These are phyloP conservation scores for Begonia masoniana DNA, from an alignment of 306 rosid genomes.

Conservation along the genomic window DNA sequence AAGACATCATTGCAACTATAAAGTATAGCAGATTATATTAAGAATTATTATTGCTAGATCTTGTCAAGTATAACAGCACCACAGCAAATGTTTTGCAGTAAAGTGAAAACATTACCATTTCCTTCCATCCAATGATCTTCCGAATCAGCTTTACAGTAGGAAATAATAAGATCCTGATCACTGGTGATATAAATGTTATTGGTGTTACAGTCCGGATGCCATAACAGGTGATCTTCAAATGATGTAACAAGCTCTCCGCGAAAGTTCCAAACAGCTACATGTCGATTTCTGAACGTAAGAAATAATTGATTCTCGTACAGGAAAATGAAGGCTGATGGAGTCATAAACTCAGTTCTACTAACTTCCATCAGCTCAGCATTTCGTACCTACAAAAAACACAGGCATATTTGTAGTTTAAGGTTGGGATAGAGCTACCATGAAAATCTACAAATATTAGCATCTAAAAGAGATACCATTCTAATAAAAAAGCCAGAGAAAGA, in stretches of 20 bases:
- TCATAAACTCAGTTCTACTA: slow-evolving; percentile 68
- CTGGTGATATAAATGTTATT: slow-evolving; percentile 86
- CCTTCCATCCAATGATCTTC: slow-evolving; percentile 74
- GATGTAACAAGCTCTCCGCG: slow-evolving; percentile 93
- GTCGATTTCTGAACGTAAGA: slow-evolving; percentile 71
- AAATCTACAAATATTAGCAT: background rate
- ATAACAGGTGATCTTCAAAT: slow-evolving; percentile 84
- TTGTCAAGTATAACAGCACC: no score
- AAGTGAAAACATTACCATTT: slow-evolving; percentile 35
- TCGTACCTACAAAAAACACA: slow-evolving; percentile 41
- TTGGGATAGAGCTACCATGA: no score
- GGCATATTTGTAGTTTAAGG: no score
- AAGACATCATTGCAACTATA: no score
- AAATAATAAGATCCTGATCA: slow-evolving; percentile 89
- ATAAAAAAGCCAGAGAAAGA: background rate
- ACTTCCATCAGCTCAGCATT: slow-evolving; percentile 64
- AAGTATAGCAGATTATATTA: no score
- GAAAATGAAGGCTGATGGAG: slow-evolving; percentile 89
- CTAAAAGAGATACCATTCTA: slow-evolving; percentile 6
- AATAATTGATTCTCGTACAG: slow-evolving; percentile 83
- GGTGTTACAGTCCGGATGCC: slow-evolving; percentile 97
- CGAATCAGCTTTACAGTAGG: slow-evolving; percentile 87
- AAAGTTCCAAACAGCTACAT: slow-evolving; percentile 91
- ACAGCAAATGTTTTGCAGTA: no score
- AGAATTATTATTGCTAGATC: no score